Evolutionary conservation across 192 early-diverging fungal genomes (phyloP).

Genomic region (Coemansia sp.): DNA sequence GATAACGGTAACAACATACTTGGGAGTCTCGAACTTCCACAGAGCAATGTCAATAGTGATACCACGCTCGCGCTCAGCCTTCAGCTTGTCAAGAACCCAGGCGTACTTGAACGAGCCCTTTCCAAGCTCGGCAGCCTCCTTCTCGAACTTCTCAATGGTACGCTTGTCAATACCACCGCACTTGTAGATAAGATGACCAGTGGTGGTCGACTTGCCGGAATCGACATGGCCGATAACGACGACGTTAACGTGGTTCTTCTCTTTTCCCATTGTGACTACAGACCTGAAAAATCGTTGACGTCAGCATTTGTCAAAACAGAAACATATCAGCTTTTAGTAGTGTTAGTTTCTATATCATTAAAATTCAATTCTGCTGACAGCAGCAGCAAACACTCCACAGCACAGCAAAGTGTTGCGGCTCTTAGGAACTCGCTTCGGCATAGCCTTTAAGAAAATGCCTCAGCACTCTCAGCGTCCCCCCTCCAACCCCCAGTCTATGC

Average conservation of each 20-base stretch:
- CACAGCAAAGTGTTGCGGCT: no score
- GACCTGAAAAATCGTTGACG: not conserved
- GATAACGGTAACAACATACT: conserved; percentile 98
- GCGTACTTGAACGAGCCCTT: conserved; percentile 99
- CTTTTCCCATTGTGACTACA: conserved; percentile 71
- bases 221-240: conserved; percentile 99
- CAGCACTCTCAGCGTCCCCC: no score
- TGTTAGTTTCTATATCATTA: no score
- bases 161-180: conserved; percentile 99
- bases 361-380: no score
- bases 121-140: conserved; percentile 98
- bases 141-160: conserved; percentile 99
- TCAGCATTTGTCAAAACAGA: not conserved
- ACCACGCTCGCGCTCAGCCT: conserved; percentile 99
- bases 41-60: conserved; percentile 99
- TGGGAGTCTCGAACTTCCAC: conserved; percentile 96
- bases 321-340: not conserved
- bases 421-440: no score
- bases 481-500: no score
- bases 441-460: no score
- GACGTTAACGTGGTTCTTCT: conserved; percentile 91
- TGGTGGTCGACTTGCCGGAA: conserved; percentile 99
- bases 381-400: no score
- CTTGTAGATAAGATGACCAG: conserved; percentile 99
- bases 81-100: conserved; percentile 98